Evolutionary conservation across 345 rosid species (phyloP), one percentile per base, ranked within the genome.

Genomic region (Cardamine chenopodiifolia): DNA sequence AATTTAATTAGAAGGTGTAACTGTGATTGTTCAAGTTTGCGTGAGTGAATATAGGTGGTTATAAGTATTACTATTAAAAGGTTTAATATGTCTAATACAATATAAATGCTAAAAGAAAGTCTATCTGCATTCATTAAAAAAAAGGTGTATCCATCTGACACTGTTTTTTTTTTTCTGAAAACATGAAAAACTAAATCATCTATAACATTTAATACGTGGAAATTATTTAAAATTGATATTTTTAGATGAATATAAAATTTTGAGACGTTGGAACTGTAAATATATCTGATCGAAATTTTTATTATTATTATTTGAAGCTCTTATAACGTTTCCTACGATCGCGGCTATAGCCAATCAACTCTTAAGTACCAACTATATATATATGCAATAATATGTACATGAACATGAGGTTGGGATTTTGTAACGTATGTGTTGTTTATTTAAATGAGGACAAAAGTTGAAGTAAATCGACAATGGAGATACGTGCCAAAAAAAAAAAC

Each of bases 351-450:
- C 54, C 31, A 52, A 28, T 26, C 18, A 54, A 54, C 35, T 26
- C 19, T 52, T 55, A 15, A 26, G 60, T 28, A 25, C 2, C 28
- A 2, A 26, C 3, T 26, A 26, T 26, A 26, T 26, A 28, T 28
- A 28, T 28, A 28, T 23, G 14, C 17, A 22, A 52, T 13, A 52
- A 52, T 50, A 11, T 50, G 15, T 22, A 3, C 2, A 40, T 42
- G 14, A 7, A 42, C 47, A 31, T 29, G 22, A 25, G 15, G 11
- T 42, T 57, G 32, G 29, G 50, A 35, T 73, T 70, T 37, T 28
- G 15, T 78, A 70, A 73, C 76, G 75, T 66, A 71, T 56, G 50
- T 70, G 11, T 79, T 76, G 82, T 86, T 87, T 71, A 70, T 67
- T 53, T 66, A 63, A 23, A 62, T 60, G 76, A 75, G n/a, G 75